Base-by-base conservation (phyloP, 1,139 yeast genomes). In the Geotrichum carabidarum region DNA sequence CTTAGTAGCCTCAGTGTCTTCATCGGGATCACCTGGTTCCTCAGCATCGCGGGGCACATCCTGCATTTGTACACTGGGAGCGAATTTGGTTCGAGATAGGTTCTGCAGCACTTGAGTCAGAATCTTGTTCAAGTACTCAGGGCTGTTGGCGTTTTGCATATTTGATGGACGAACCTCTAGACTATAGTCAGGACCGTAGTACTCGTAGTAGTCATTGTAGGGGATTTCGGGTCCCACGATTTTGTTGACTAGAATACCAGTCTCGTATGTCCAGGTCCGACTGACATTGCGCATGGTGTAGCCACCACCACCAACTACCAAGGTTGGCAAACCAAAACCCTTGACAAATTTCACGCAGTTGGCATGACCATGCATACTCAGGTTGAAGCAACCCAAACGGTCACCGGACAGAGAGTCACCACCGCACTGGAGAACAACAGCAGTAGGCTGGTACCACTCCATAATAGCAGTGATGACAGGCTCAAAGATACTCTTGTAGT, bases 241-340 rank as follows among this genome's bases (percentile, higher is more conserved):
- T 58, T 84, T 87, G 65, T 89, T 86, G 65, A 89, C 91, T 62
- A 91, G 76, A 56, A 93, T 74, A 17, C 97, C 96, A 3, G 96
- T 84, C 72, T 93, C 99, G 68, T 80, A 91, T 43, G 96, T 84
- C 99, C 99, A 93, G 8, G 96, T 84, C 65, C 98, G 78, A 36
- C 96, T 90, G 48, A 93, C 99, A 69, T 93, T 93, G 70, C 98
- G 80, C 86, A 93, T 93, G 15, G 98, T 93, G 72, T 93, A 93
- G 35, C 99, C 99, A 64, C 99, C 99, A 53, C 99, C 99, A 44
- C 99, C 99, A 18, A 93, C 79, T 18, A 91, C 95, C 77, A 93
- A 78, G 77, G 90, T 79, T 12, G 98, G 99, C 54, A 90, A 75
- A 55, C 89, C 89, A 69, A 91, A 88, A 38, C 88, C 81, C 70